Conservation (phyloP, 2,329 filamentous ascomycete species). For the Aspergillus aculeatinus region DNA sequence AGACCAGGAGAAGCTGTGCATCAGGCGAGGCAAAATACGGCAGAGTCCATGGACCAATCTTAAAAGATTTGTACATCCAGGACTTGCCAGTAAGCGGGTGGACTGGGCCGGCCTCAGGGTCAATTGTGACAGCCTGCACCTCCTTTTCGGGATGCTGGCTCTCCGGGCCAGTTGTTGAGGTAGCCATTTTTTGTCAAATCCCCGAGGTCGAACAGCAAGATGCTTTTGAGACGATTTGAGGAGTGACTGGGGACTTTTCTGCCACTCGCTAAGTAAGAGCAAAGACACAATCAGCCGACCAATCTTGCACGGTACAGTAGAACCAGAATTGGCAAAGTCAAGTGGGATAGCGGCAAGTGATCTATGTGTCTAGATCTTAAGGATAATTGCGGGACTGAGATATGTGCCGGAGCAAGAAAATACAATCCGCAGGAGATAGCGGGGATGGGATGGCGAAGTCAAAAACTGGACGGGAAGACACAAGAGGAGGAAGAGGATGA, state of each 20-base stretch:
- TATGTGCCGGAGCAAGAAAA: background rate
- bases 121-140: conserved; percentile 17
- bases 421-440: too few species aligned
- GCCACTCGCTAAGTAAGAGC: background rate
- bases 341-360: background rate
- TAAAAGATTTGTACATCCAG: conserved; percentile 68
- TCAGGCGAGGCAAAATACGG: conserved; percentile 73
- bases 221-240: background rate
- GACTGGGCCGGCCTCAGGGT: conserved; percentile 26
- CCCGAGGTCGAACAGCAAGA: background rate
- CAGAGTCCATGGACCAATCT: conserved; percentile 54
- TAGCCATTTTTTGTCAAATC: conserved; percentile 9
- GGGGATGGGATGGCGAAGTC: background rate
- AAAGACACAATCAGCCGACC: background rate
- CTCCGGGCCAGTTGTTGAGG: conserved; percentile 11
- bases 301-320: background rate
- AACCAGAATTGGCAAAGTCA: background rate
- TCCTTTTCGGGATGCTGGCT: conserved; percentile 17
- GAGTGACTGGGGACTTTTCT: background rate
- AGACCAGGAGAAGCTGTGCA: conserved; percentile 69
- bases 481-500: background rate
- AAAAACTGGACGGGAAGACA: background rate
- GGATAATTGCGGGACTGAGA: background rate
- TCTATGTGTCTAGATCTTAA: background rate
- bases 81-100: conserved; percentile 32